phyloP scores from a whole-genome alignment of 1,284 basidiomycete genomes.

The Cryptococcus sp. region DNA sequence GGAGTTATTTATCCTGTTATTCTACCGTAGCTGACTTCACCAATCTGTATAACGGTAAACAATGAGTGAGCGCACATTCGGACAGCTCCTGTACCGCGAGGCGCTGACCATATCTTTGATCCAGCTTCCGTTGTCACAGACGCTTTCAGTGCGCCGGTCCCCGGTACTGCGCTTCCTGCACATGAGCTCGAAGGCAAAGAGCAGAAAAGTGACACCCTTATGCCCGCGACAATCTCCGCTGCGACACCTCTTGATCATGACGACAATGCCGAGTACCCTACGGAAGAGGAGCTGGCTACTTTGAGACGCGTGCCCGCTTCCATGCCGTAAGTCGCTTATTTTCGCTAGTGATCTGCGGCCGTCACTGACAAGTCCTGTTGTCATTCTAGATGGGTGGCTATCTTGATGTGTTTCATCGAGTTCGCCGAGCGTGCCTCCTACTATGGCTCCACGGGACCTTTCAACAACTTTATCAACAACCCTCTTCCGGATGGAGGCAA shows the following conservation, averaged over 20 bases:
- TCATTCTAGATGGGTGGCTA: constrained; percentile 27
- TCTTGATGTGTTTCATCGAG: constrained; percentile 51
- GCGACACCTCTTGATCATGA: too few species aligned
- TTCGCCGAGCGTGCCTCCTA: constrained; percentile 48
- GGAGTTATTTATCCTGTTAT: too few species aligned
- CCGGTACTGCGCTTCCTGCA: neutral
- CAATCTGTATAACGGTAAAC: too few species aligned
- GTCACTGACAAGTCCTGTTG: neutral
- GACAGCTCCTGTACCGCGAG: too few species aligned
- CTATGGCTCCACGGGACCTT: constrained; percentile 31
- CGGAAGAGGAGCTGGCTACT: constrained; percentile 16
- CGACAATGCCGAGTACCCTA: constrained; percentile 9
- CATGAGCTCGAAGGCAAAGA: neutral
- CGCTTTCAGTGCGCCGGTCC: too few species aligned
- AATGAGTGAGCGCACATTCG: too few species aligned
- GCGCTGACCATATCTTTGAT: too few species aligned
- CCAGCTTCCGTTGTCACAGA: too few species aligned
- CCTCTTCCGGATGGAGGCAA: constrained; percentile 65
- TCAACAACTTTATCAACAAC: constrained; percentile 36
- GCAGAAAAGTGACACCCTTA: neutral
- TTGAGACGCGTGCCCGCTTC: constrained; percentile 13
- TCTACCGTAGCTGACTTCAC: too few species aligned
- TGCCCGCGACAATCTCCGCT: too few species aligned
- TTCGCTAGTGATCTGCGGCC: neutral
- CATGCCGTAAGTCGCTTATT: constrained; percentile 1